Evolutionary conservation across 2,329 filamentous ascomycete species (phyloP).

Genomic region (Hirsutella thompsonii): DNA sequence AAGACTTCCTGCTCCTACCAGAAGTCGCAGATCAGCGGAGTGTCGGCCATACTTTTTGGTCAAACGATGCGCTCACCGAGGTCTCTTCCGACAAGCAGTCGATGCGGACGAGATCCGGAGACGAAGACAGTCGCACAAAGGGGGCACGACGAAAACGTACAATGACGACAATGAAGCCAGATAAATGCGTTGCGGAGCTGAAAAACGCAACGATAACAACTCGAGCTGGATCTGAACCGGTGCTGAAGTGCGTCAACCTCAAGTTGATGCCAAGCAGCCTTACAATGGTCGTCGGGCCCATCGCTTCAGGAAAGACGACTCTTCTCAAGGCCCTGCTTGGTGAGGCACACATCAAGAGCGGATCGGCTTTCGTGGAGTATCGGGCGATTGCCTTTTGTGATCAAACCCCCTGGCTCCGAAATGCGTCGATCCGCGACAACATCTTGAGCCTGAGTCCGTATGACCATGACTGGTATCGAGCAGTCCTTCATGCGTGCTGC

Average conservation of each 20-base stretch:
- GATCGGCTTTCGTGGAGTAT: slow-evolving; percentile 4
- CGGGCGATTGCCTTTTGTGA: slow-evolving; percentile 16
- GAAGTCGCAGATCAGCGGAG: slow-evolving; percentile 9
- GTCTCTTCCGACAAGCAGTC: background rate
- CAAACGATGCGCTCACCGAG: background rate
- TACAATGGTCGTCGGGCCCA: slow-evolving; percentile 14
- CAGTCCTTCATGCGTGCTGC: slow-evolving; percentile 14
- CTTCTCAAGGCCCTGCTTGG: slow-evolving; percentile 17
- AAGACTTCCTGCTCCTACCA: slow-evolving; percentile 5
- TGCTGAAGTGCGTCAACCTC: slow-evolving; percentile 3
- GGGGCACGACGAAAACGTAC: background rate
- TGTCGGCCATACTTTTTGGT: too few species aligned
- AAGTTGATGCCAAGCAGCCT: slow-evolving; percentile 1
- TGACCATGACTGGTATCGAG: slow-evolving; percentile 12
- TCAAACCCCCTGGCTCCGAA: slow-evolving; percentile 17
- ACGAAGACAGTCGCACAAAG: background rate
- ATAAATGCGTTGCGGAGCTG: slow-evolving; percentile 29
- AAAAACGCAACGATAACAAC: slow-evolving; percentile 27
- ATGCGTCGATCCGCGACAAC: slow-evolving; percentile 17
- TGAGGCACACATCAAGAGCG: slow-evolving; percentile 10
- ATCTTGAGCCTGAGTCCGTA: slow-evolving; percentile 15
- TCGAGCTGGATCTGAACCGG: slow-evolving; percentile 21
- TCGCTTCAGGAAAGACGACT: slow-evolving; percentile 15
- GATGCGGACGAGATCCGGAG: background rate
- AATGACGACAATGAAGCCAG: background rate